phyloP scores from a whole-genome alignment of 106 monocot genomes.

The Xerophyta viscosa region DNA sequence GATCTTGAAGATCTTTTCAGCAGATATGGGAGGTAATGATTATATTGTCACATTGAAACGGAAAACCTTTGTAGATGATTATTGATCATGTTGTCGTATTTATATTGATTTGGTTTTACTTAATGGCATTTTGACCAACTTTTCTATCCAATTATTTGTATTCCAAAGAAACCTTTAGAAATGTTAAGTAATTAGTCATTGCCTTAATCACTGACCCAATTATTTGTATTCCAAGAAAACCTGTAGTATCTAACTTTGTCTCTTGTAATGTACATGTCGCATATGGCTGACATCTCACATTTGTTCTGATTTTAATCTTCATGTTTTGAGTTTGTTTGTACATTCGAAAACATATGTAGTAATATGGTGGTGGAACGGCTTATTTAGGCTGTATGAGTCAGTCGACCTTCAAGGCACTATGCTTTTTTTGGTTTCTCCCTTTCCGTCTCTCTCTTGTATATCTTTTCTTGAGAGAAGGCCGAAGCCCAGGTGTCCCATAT shows the following conservation, averaged over 20 bases:
- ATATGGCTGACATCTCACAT: too few relatives aligned
- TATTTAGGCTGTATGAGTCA: background rate
- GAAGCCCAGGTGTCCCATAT: conserved; percentile 40
- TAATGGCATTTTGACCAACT: too few relatives aligned
- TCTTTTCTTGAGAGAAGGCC: conserved; percentile 39
- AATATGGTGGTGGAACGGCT: background rate
- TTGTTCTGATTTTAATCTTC: background rate
- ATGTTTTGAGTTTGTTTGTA: background rate
- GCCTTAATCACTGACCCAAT: too few relatives aligned
- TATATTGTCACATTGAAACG: background rate
- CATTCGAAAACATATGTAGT: background rate
- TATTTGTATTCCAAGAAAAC: too few relatives aligned
- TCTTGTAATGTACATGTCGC: too few relatives aligned
- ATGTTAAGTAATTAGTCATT: too few relatives aligned
- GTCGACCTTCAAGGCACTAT: background rate
- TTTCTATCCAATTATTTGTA: too few relatives aligned
- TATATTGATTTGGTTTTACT: background rate
- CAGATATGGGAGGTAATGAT: conserved; percentile 84
- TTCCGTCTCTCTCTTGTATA: background rate
- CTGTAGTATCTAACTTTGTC: too few relatives aligned
- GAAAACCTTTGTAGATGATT: background rate
- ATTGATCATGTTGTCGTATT: background rate
- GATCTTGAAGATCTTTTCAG: conserved; percentile 82
- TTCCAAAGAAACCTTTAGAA: too few relatives aligned
- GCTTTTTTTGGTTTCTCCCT: conserved; percentile 3